phyloP scores from a whole-genome alignment of 768 basidiomycete species.

The Amanita subjunquillea region DNA sequence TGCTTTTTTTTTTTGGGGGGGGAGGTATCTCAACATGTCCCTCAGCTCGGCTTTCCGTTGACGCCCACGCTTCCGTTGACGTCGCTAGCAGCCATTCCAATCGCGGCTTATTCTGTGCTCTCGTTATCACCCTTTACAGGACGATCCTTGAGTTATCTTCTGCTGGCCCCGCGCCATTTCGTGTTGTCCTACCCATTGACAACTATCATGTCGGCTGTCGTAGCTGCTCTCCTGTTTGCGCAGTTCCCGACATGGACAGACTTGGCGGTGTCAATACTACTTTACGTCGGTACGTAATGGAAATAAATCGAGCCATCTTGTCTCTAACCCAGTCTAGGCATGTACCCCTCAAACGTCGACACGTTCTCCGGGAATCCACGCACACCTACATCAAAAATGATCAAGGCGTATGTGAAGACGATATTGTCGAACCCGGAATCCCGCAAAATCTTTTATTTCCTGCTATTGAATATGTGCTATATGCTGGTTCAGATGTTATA shows the following conservation, averaged over 20 bases:
- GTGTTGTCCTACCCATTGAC: constrained; percentile 47
- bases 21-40: constrained; percentile 6
- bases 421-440: constrained; percentile 89
- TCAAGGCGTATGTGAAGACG: constrained; percentile 74
- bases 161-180: constrained; percentile 47
- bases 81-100: constrained; percentile 48
- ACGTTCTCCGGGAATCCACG: constrained; percentile 31
- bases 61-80: constrained; percentile 45
- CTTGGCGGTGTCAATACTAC: constrained; percentile 39
- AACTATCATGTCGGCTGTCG: constrained; percentile 33
- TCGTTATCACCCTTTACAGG: constrained; percentile 45
- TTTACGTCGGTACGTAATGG: constrained; percentile 48
- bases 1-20: neutral
- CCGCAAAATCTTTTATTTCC: constrained; percentile 93
- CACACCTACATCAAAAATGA: constrained; percentile 42
- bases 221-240: constrained; percentile 58
- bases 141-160: constrained; percentile 31
- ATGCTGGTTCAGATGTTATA: constrained; percentile 98
- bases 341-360: constrained; percentile 39
- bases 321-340: constrained; percentile 24
- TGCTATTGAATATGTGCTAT: constrained; percentile 88
- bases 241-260: constrained; percentile 52
- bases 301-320: neutral
- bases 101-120: constrained; percentile 53
- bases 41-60: constrained; percentile 39